These are phyloP conservation scores for Alternaria triticina DNA, from an alignment of 2,329 filamentous ascomycete genomes.

Conservation along the genomic window DNA sequence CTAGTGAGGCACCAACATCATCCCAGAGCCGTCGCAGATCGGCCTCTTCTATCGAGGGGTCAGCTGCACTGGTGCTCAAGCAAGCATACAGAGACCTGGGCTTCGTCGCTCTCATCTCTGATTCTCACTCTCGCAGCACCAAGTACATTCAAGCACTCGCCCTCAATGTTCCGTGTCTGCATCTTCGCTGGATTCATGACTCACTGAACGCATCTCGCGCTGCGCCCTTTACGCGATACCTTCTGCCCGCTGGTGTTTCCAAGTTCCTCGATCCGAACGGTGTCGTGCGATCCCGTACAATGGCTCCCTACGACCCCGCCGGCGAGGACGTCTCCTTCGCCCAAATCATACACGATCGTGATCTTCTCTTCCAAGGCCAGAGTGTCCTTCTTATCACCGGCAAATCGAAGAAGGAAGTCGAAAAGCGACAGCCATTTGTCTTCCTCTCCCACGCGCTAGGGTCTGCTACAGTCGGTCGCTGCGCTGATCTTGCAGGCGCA, in stretches of 20 bases:
- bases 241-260: slow-evolving; percentile 85
- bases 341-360: slow-evolving; percentile 50
- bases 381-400: slow-evolving; percentile 75
- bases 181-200: slow-evolving; percentile 78
- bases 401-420: slow-evolving; percentile 66
- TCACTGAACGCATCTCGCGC: slow-evolving; percentile 68
- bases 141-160: slow-evolving; percentile 97
- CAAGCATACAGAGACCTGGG: slow-evolving; percentile 62
- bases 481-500: slow-evolving; percentile 70
- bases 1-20: slow-evolving; percentile 22
- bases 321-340: slow-evolving; percentile 50
- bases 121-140: slow-evolving; percentile 81
- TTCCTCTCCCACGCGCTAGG: slow-evolving; percentile 83
- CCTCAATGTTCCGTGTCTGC: slow-evolving; percentile 84
- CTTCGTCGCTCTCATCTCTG: slow-evolving; percentile 86
- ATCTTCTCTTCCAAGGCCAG: slow-evolving; percentile 67
- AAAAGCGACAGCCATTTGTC: slow-evolving; percentile 73
- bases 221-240: slow-evolving; percentile 78
- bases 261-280: slow-evolving; percentile 69
- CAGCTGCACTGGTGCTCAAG: slow-evolving; percentile 61
- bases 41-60: slow-evolving; percentile 17
- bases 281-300: slow-evolving; percentile 75
- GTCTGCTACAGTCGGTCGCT: slow-evolving; percentile 69
- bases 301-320: slow-evolving; percentile 66
- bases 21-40: slow-evolving; percentile 22